These are phyloP conservation scores for Austroboletus olivaceoglutinosus DNA, from an alignment of 1,284 basidiomycete species.

Conservation along the genomic window DNA sequence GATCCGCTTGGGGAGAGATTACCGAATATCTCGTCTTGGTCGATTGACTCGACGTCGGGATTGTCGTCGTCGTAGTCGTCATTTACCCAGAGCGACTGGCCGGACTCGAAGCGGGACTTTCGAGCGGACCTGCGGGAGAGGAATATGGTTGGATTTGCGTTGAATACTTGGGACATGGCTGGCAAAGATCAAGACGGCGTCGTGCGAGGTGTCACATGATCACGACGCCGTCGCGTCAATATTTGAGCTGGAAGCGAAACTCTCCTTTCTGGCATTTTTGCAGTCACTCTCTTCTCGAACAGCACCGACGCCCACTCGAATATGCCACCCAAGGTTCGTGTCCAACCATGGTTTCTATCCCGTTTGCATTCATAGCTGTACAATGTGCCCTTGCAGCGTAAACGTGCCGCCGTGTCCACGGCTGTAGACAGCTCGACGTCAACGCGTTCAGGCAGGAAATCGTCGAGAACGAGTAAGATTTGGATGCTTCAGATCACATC, in stretches of 20 bases:
- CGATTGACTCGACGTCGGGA: slow-evolving; percentile 56
- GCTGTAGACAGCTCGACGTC: slow-evolving; percentile 25
- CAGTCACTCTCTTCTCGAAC: not conserved
- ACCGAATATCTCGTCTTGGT: slow-evolving; percentile 72
- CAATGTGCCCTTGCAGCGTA: slow-evolving; percentile 34
- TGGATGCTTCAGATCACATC: slow-evolving; percentile 1
- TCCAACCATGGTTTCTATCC: not conserved
- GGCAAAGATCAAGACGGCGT: not conserved
- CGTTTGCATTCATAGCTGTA: not conserved
- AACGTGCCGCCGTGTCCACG: slow-evolving; percentile 35
- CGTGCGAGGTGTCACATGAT: slow-evolving; percentile 19
- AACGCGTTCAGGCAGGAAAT: slow-evolving; percentile 49
- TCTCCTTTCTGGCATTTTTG: slow-evolving; percentile 14
- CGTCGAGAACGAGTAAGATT: slow-evolving; percentile 36
- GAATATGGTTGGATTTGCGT: slow-evolving; percentile 63
- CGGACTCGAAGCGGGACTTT: slow-evolving; percentile 34
- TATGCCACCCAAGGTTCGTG: slow-evolving; percentile 45
- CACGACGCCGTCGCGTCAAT: slow-evolving; percentile 10
- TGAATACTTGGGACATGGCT: slow-evolving; percentile 48
- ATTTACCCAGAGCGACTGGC: slow-evolving; percentile 52
- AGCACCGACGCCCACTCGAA: not conserved
- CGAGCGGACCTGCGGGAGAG: slow-evolving; percentile 41
- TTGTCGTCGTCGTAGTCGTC: slow-evolving; percentile 36
- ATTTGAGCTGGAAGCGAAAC: not conserved
- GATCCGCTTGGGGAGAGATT: slow-evolving; percentile 9